Evolutionary conservation across 2,329 filamentous ascomycete species (phyloP).

Genomic region (Chaetomiaceae sp.): DNA sequence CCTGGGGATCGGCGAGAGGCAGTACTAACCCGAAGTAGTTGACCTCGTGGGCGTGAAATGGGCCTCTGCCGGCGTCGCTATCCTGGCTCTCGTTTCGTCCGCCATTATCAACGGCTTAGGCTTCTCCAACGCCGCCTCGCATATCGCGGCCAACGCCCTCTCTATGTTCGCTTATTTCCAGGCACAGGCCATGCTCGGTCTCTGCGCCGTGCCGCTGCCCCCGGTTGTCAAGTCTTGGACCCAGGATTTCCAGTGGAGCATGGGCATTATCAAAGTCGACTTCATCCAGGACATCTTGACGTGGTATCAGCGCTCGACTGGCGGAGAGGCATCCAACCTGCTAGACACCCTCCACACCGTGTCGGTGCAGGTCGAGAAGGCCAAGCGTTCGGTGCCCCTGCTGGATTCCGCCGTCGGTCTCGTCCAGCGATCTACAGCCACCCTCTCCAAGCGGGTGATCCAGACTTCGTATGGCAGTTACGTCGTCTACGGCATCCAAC

Average conservation of each 20-base stretch:
- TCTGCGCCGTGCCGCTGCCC: constrained; percentile 68
- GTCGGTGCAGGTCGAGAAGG: constrained; percentile 68
- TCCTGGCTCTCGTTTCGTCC: constrained; percentile 69
- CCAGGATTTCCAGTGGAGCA: constrained; percentile 88
- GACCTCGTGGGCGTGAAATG: constrained; percentile 76
- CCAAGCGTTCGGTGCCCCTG: constrained; percentile 35
- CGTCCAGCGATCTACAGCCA: constrained; percentile 40
- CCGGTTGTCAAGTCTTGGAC: constrained; percentile 83
- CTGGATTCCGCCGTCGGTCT: constrained; percentile 32
- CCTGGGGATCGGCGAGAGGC: no score
- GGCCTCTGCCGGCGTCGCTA: constrained; percentile 72
- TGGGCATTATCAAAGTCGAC: constrained; percentile 76
- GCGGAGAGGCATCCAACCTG: constrained; percentile 69
- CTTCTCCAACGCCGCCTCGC: constrained; percentile 80
- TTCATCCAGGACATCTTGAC: constrained; percentile 78
- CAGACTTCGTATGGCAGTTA: constrained; percentile 43
- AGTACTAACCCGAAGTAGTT: constrained; percentile 38
- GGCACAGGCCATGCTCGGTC: constrained; percentile 75
- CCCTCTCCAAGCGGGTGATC: constrained; percentile 34
- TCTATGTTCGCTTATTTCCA: constrained; percentile 86
- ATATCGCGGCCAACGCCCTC: constrained; percentile 78
- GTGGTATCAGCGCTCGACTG: constrained; percentile 84
- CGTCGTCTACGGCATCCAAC: constrained; percentile 67
- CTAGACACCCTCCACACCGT: constrained; percentile 64
- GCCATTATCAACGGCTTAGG: constrained; percentile 77